Conservation (phyloP, 768 basidiomycete genomes). For the Dentipellis fragilis region DNA sequence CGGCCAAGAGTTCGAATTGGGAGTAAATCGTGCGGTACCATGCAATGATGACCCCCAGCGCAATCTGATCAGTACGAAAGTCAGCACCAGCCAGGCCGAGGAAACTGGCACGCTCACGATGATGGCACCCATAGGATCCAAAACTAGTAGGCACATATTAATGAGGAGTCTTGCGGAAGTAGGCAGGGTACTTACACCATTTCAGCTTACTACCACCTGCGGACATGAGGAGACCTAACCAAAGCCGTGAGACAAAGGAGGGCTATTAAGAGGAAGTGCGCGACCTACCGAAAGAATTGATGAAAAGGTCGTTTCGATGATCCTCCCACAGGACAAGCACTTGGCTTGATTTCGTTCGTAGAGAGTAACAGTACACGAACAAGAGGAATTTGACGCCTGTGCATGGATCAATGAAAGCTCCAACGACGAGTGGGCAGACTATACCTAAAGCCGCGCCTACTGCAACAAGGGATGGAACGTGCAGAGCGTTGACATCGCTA, state of each 20-base stretch:
- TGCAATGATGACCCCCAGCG: constrained; percentile 64
- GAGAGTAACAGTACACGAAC: constrained; percentile 78
- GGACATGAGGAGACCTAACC: constrained; percentile 70
- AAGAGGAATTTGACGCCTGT: constrained; percentile 75
- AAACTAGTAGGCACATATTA: constrained; percentile 27
- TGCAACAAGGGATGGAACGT: constrained; percentile 74
- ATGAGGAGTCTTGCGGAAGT: neutral
- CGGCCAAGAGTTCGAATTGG: constrained; percentile 82
- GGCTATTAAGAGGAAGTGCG: neutral
- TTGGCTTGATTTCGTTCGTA: constrained; percentile 79
- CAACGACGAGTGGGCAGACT: neutral
- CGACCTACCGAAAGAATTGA: constrained; percentile 62
- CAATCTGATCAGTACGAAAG: constrained; percentile 42
- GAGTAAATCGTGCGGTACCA: constrained; percentile 70
- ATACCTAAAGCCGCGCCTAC: constrained; percentile 77
- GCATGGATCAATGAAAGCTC: constrained; percentile 1
- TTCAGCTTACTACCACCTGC: constrained; percentile 67
- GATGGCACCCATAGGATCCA: constrained; percentile 73
- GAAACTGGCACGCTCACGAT: constrained; percentile 36
- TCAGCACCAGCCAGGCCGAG: neutral
- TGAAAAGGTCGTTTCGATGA: constrained; percentile 86
- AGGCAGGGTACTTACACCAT: constrained; percentile 57
- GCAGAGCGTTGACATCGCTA: constrained; percentile 50
- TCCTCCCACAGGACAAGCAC: constrained; percentile 96
- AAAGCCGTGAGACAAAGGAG: neutral